Percentiles rank a stretch among this genome's conserved stretches.
Evolutionary conservation across 73 alveolate genomes (phyloP).

Genomic region (Tetrahymena thermophila): DNA sequence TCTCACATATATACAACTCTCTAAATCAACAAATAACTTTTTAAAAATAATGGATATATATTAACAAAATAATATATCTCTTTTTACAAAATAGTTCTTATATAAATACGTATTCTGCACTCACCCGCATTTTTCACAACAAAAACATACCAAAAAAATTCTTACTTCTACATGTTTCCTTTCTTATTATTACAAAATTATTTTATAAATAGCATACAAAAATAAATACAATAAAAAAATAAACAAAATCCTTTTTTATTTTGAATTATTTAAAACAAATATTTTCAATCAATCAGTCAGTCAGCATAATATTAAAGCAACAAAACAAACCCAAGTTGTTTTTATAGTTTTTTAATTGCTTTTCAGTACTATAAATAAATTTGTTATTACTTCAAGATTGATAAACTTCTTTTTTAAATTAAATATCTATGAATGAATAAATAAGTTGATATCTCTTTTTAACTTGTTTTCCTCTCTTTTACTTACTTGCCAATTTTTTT

Average conservation of each 20-base stretch:
- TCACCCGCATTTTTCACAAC: constrained; percentile 4
- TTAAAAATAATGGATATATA: not conserved
- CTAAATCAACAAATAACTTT: not conserved
- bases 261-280: too few relatives aligned
- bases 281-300: not conserved
- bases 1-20: constrained; percentile 1
- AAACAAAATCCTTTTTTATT: too few relatives aligned
- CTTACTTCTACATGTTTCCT: not conserved
- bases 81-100: not conserved
- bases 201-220: not conserved
- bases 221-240: too few relatives aligned
- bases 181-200: not conserved
- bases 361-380: not conserved
- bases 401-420: too few relatives aligned
- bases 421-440: too few relatives aligned
- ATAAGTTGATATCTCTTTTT: not conserved
- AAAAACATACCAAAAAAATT: not conserved
- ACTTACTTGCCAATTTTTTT: not conserved
- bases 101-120: not conserved
- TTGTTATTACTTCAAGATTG: not conserved
- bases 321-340: not conserved
- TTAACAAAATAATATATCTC: not conserved
- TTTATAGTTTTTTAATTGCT: not conserved
- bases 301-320: not conserved
- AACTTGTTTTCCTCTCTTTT: not conserved